Evolutionary conservation across 192 early-diverging fungal genomes (phyloP), one percentile per base, ranked within the genome.

Genomic region (Coemansia aciculifera): DNA sequence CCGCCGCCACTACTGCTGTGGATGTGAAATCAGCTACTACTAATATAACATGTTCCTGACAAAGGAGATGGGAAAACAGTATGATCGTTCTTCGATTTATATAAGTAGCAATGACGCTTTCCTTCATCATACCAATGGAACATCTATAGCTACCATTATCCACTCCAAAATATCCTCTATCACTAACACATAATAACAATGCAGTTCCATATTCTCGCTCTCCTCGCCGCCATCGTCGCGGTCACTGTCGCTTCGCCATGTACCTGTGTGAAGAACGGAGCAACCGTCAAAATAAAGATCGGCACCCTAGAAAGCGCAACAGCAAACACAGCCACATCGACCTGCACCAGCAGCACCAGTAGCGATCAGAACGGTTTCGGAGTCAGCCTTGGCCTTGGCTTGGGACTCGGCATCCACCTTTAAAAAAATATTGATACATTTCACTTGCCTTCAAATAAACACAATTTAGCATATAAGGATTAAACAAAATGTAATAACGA

Each of bases 401-500:
- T 74, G 9, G 72, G 62, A 13, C 43, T 74, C n/a, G 67, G 66
- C 54, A 51, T 74, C 27, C 73, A 74, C 43, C 67, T 74, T 6
- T 74, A 74, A 59, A 59, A 21, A 13, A 19, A 2, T 0, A 36
- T 32, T 11, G 43, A 7, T 23, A 19, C 32, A 52, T 21, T 6
- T 36, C 13, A 65, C 7, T 31, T 48, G 27, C 27, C 5, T 34
- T 42, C 31, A 4, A 46, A 43, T 3, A 38, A 59, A 27, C 27
- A 2, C 27, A 27, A 27, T 59, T 12, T n/a, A 67, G 60, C 36
- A 60, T 2, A 51, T 11, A 54, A 54, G 24, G 3, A 12, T 31
- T 63, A 19, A 40, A 39, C 24, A 40, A 13, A 24, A 29, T 24
- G 62, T 43, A 63, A 17, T 51, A 57, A 71, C 7, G n/a, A 54